A percentile compares a stretch with the other conserved stretches of the same genome.
These are phyloP conservation scores for Lithospermum erythrorhizon DNA, from an alignment of 257 asterid species.

Conservation along the genomic window DNA sequence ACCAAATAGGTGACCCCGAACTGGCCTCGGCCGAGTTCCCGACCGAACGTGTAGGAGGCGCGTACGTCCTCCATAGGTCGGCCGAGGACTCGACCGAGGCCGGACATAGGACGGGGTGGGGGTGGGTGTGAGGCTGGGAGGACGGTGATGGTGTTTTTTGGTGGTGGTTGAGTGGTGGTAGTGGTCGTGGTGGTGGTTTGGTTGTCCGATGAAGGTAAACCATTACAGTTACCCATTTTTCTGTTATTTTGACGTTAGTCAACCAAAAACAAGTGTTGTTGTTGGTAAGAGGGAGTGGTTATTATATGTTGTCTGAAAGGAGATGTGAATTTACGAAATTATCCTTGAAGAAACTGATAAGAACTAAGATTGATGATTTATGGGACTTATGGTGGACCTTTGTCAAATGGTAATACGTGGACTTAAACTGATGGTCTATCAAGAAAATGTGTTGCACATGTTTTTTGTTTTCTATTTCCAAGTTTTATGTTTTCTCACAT, in stretches of 20 bases:
- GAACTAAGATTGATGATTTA: no score
- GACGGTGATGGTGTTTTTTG: slow-evolving; percentile 29
- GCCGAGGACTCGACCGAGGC: slow-evolving; percentile 65
- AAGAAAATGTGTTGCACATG: no score
- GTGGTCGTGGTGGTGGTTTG: slow-evolving; percentile 11
- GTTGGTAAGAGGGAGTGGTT: no score
- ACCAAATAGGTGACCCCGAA: slow-evolving; percentile 80
- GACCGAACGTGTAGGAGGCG: slow-evolving; percentile 52
- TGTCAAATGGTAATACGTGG: no score
- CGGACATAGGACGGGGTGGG: slow-evolving; percentile 41
- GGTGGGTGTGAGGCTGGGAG: slow-evolving; percentile 47
- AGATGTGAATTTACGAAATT: neutral
- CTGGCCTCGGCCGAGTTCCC: slow-evolving; percentile 89
- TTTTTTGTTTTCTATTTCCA: no score
- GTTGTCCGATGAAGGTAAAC: slow-evolving; percentile 15
- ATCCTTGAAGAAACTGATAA: neutral
- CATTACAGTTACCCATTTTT: slow-evolving; percentile 61
- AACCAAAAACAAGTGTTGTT: neutral
- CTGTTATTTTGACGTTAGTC: neutral
- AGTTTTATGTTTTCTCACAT: no score
- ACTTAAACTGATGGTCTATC: no score
- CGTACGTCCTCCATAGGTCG: slow-evolving; percentile 65
- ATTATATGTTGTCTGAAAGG: neutral
- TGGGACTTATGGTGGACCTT: no score
- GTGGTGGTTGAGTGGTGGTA: slow-evolving; percentile 17